Conservation (phyloP, 225 moss, liverwort and hornwort species). For the Neckera pumila region DNA sequence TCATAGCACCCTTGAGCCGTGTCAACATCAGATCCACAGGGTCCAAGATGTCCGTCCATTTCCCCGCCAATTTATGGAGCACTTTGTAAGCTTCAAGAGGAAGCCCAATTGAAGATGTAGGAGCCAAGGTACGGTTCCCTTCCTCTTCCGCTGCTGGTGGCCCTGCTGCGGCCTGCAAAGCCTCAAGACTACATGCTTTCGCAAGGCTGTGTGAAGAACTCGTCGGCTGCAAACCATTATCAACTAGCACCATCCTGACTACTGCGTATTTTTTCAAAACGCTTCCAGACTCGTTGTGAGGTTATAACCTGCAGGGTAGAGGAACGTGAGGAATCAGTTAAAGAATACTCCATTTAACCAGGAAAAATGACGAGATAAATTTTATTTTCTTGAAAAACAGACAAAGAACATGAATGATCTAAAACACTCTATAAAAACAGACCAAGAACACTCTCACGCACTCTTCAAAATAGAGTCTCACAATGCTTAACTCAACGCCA, state of each 20-base stretch:
- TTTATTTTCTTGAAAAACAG: not conserved
- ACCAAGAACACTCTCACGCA: not conserved
- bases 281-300: not conserved
- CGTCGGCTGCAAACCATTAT: not conserved
- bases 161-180: not conserved
- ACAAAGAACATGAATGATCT: not conserved
- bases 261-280: not conserved
- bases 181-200: slow-evolving; percentile 13
- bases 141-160: not conserved
- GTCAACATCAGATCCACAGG: slow-evolving; percentile 45
- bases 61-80: slow-evolving; percentile 66
- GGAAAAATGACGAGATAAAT: not conserved
- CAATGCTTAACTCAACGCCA: not conserved
- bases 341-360: not conserved
- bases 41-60: slow-evolving; percentile 70
- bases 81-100: slow-evolving; percentile 30
- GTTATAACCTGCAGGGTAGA: not conserved
- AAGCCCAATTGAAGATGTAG: slow-evolving; percentile 17
- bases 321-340: not conserved
- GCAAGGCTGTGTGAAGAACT: not conserved
- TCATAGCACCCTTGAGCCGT: slow-evolving; percentile 90
- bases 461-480: not conserved
- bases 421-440: not conserved
- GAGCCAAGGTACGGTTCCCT: not conserved
- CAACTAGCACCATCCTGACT: slow-evolving; percentile 21